phyloP scores from a whole-genome alignment of 257 asterid species.

The Coffea eugenioides region DNA sequence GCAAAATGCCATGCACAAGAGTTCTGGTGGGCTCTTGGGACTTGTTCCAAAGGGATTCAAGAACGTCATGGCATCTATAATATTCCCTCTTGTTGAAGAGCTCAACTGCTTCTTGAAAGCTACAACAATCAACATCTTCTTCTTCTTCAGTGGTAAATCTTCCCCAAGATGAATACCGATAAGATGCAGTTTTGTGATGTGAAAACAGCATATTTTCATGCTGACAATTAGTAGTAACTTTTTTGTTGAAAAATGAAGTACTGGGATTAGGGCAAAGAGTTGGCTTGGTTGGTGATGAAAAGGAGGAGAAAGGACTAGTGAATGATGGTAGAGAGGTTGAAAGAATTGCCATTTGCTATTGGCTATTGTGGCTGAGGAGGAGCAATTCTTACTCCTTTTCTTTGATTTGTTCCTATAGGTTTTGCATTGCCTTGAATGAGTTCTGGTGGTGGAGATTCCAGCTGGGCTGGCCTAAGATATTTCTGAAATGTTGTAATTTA shows the following conservation, averaged over 20 bases:
- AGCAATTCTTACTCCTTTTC: neutral
- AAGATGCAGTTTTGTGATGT: constrained; percentile 30
- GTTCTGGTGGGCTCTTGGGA: constrained; percentile 66
- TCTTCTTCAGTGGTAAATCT: constrained; percentile 40
- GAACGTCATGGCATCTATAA: constrained; percentile 82
- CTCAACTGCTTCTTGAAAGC: constrained; percentile 62
- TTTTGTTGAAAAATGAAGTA: neutral
- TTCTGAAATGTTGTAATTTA: neutral
- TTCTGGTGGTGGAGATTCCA: constrained; percentile 8
- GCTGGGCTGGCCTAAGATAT: constrained; percentile 1
- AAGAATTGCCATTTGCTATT: neutral
- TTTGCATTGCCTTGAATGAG: neutral
- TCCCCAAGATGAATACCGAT: constrained; percentile 52
- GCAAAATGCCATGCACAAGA: constrained; percentile 67
- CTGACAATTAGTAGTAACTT: neutral
- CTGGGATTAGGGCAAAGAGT: neutral
- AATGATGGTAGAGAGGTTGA: neutral
- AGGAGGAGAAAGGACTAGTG: neutral
- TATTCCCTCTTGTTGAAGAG: constrained; percentile 69
- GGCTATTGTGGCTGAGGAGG: neutral
- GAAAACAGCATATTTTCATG: neutral
- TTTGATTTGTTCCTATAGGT: neutral
- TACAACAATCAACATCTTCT: constrained; percentile 29
- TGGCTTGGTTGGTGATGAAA: neutral
- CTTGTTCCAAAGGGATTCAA: constrained; percentile 62